These are phyloP conservation scores for Trametes cubensis DNA, from an alignment of 768 basidiomycete species.

Conservation along the genomic window DNA sequence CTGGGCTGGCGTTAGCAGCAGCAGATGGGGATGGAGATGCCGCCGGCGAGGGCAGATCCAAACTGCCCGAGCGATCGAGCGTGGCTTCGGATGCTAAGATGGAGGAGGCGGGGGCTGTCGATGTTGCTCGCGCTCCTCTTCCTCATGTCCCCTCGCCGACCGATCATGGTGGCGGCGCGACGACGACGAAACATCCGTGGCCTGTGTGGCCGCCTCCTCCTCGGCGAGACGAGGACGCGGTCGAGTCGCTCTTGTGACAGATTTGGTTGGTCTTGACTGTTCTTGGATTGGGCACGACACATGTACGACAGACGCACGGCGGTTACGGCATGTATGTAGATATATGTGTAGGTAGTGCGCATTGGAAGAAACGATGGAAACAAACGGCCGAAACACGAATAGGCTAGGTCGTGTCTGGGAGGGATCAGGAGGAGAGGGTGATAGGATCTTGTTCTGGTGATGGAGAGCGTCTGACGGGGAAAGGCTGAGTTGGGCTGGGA, in stretches of 20 bases:
- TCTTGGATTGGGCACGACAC: not conserved
- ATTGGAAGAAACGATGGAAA: not conserved
- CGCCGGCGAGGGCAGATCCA: slow-evolving; percentile 4
- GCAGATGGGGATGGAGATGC: slow-evolving; percentile 6
- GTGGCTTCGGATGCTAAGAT: not conserved
- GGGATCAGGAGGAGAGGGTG: slow-evolving; percentile 3
- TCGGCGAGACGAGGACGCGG: slow-evolving; percentile 6
- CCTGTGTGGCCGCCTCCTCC: slow-evolving; percentile 8
- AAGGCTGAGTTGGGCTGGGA: no score
- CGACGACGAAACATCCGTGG: slow-evolving; percentile 1
- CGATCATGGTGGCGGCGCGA: not conserved
- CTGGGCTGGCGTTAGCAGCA: not conserved
- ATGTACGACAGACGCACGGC: no score
- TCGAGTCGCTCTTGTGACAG: slow-evolving; percentile 9
- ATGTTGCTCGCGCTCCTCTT: not conserved
- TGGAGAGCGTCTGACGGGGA: no score
- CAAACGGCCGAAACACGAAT: no score
- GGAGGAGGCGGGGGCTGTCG: no score
- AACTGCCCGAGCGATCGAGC: slow-evolving; percentile 8
- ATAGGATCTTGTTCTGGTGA: slow-evolving; percentile 3
- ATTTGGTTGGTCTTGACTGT: not conserved
- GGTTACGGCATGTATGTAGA: not conserved
- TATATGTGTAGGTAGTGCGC: not conserved
- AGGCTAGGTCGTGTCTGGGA: not conserved
- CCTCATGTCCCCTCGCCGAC: not conserved